phyloP scores from a whole-genome alignment of 192 early-diverging fungal genomes.

The Allomyces macrogynus region DNA sequence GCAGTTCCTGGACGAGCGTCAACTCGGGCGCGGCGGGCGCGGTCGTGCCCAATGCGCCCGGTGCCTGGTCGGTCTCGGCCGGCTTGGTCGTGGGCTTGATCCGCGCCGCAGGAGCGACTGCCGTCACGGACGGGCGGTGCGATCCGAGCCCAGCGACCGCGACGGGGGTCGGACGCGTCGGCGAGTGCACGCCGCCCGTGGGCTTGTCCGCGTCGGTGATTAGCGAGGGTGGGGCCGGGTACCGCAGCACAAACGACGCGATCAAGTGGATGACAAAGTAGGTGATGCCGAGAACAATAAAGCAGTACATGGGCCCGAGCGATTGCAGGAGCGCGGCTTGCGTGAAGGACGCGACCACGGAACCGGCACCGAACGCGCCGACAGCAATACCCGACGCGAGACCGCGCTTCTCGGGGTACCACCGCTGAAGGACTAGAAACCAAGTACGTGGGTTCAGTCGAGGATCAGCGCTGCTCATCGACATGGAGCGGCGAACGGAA shows the following conservation, averaged over 20 bases:
- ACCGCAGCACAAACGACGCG: constrained; percentile 28
- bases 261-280: constrained; percentile 39
- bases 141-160: no score
- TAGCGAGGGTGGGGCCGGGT: constrained; percentile 29
- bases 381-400: constrained; percentile 42
- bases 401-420: constrained; percentile 40
- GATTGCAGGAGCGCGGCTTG: constrained; percentile 33
- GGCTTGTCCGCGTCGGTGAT: no score
- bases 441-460: no score
- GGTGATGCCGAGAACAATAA: constrained; percentile 39
- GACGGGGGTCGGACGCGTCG: no score
- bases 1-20: constrained; percentile 21
- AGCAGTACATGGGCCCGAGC: constrained; percentile 31
- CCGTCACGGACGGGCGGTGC: no score
- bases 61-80: no score
- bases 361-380: constrained; percentile 54
- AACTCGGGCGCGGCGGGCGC: not conserved
- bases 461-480: no score
- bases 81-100: no score
- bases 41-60: not conserved
- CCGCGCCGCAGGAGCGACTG: no score
- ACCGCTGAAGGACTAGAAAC: constrained; percentile 26
- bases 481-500: not conserved
- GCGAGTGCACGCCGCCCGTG: no score
- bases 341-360: constrained; percentile 43